Evolutionary conservation across 495 filamentous ascomycete genomes (phyloP).

Genomic region (Penicillium tannophilum): DNA sequence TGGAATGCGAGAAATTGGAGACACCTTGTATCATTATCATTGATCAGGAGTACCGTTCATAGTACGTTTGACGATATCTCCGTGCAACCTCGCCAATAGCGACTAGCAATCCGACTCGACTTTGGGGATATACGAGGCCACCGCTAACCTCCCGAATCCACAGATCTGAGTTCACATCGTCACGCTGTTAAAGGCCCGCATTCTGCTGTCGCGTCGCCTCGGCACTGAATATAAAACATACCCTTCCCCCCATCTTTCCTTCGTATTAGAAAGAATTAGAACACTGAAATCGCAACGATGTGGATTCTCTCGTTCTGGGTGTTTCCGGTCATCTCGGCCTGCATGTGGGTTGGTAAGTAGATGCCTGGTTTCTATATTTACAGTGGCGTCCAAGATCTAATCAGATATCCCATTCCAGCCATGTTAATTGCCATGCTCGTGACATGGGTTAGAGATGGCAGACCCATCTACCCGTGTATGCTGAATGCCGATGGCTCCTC

Average conservation of each 20-base stretch:
- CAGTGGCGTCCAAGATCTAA: conserved; percentile 12
- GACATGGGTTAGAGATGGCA: conserved; percentile 65
- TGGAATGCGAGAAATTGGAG: conserved; percentile 12
- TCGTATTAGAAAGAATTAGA: not conserved
- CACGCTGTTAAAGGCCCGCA: not conserved
- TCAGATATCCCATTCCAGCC: conserved; percentile 34
- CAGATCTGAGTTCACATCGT: conserved; percentile 1
- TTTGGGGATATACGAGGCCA: not conserved
- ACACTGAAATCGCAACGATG: conserved; percentile 31
- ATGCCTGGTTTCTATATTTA: conserved; percentile 12
- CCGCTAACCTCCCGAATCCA: not conserved
- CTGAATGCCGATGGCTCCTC: conserved; percentile 14
- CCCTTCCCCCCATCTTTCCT: not conserved
- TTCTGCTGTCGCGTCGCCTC: conserved; percentile 8
- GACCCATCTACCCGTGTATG: conserved; percentile 69
- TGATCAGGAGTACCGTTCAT: not conserved
- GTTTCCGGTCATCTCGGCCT: conserved; percentile 76
- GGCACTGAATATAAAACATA: not conserved
- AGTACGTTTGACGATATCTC: too few species aligned
- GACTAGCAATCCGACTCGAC: too few species aligned
- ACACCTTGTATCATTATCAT: not conserved
- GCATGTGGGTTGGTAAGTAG: conserved; percentile 73
- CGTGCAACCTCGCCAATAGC: too few species aligned
- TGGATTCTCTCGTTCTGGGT: conserved; percentile 67
- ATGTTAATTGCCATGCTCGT: conserved; percentile 71